phyloP scores from a whole-genome alignment of 2,329 filamentous ascomycete species.

The Diaporthe destruens region DNA sequence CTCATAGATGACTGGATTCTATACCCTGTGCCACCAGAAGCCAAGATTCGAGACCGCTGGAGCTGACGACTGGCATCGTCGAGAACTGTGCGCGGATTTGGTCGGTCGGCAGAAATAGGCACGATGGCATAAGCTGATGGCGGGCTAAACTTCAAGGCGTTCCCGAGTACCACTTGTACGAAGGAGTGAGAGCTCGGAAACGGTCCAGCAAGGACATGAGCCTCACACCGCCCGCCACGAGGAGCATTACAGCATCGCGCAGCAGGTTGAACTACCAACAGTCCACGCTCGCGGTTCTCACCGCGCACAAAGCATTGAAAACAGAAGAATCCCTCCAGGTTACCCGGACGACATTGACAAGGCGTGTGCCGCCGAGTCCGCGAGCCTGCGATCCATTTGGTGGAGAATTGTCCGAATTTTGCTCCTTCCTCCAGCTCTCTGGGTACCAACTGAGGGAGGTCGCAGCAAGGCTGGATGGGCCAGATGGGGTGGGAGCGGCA shows the following conservation, averaged over 20 bases:
- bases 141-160: not conserved
- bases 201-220: not conserved
- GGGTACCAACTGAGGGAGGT: constrained; percentile 7
- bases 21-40: constrained; percentile 13
- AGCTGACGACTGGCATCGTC: constrained; percentile 29
- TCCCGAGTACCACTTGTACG: not conserved
- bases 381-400: constrained; percentile 16
- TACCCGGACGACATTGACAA: constrained; percentile 1
- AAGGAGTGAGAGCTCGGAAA: not conserved
- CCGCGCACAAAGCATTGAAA: not conserved
- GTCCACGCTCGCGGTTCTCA: not conserved
- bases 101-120: constrained; percentile 11
- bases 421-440: constrained; percentile 2
- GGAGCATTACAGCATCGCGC: not conserved
- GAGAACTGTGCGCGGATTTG: not conserved
- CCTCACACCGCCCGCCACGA: not conserved
- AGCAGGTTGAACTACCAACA: not conserved
- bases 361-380: not conserved
- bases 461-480: constrained; percentile 29
- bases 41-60: constrained; percentile 7
- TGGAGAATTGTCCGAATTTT: constrained; percentile 14
- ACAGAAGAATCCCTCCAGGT: not conserved
- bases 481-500: constrained; percentile 3
- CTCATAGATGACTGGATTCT: constrained; percentile 28
- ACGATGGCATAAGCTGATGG: constrained; percentile 30